phyloP scores from a whole-genome alignment of 345 rosid species.

The Geranium rotundifolium region DNA sequence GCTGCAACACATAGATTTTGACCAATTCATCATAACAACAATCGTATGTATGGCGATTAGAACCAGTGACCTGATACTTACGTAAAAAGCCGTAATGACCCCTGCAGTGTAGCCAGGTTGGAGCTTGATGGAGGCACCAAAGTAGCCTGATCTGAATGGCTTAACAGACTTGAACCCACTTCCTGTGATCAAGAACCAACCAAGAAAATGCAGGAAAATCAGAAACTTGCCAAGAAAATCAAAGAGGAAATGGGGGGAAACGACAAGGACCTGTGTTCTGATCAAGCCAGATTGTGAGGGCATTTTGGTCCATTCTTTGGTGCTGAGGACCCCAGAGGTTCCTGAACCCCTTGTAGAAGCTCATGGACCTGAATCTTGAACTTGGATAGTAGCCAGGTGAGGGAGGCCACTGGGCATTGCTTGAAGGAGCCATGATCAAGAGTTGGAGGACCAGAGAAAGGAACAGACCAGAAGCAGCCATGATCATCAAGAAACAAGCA shows the following conservation, averaged over 20 bases:
- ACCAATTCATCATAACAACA: no score
- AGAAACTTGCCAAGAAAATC: not conserved
- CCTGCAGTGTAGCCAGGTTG: slow-evolving; percentile 93
- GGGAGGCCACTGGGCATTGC: slow-evolving; percentile 42
- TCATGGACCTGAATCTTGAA: slow-evolving; percentile 29
- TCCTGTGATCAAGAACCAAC: slow-evolving; percentile 28
- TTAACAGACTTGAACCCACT: slow-evolving; percentile 80
- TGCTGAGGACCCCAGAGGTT: slow-evolving; percentile 87
- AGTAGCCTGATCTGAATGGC: slow-evolving; percentile 61
- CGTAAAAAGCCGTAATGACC: slow-evolving; percentile 73
- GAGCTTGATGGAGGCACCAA: slow-evolving; percentile 67
- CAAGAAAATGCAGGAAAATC: no score
- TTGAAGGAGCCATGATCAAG: slow-evolving; percentile 11
- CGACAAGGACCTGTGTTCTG: slow-evolving; percentile 36
- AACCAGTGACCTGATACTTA: slow-evolving; percentile 16
- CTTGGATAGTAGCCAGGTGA: slow-evolving; percentile 78
- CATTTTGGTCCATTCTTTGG: slow-evolving; percentile 46
- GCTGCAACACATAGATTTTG: slow-evolving; percentile 23
- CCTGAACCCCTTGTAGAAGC: slow-evolving; percentile 43
- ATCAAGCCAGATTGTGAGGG: slow-evolving; percentile 73
- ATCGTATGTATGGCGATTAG: no score
- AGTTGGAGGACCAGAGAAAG: slow-evolving; percentile 4
- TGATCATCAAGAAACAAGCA: not conserved
- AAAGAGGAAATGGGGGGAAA: not conserved
- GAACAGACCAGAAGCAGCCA: not conserved